A percentile compares a stretch with the other conserved stretches of the same genome.
phyloP scores from a whole-genome alignment of 2,329 filamentous ascomycete genomes.

The Pseudogymnoascus sp. region DNA sequence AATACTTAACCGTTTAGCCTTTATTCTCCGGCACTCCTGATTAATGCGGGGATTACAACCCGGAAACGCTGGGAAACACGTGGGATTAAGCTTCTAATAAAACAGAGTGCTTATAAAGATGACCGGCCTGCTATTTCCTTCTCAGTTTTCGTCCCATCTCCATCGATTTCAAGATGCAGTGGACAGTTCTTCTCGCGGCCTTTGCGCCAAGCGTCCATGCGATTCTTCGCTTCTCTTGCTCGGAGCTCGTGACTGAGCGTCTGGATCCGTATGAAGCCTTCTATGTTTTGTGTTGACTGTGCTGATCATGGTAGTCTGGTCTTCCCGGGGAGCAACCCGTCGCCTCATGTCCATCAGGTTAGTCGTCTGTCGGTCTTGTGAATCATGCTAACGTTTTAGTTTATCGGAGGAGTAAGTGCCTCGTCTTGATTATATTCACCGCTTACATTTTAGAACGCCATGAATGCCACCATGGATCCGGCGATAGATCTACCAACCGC shows the following conservation, averaged over 20 bases:
- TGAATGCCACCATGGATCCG: slow-evolving; percentile 34
- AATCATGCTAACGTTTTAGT: not conserved
- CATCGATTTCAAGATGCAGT: slow-evolving; percentile 11
- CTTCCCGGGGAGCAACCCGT: slow-evolving; percentile 13
- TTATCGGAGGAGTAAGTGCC: not conserved
- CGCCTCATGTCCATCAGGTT: slow-evolving; percentile 19
- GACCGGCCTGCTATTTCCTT: not conserved
- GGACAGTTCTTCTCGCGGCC: slow-evolving; percentile 10
- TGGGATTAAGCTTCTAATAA: not conserved
- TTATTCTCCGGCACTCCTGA: not conserved
- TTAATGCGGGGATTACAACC: not conserved
- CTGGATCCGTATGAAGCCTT: slow-evolving; percentile 14
- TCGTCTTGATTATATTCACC: not conserved
- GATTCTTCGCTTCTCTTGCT: slow-evolving; percentile 17
- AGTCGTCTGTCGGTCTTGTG: slow-evolving; percentile 7
- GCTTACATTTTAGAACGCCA: slow-evolving; percentile 27
- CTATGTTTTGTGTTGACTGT: not conserved
- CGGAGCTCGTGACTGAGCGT: slow-evolving; percentile 18
- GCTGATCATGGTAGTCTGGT: slow-evolving; percentile 12
- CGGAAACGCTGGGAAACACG: not conserved
- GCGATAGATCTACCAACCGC: slow-evolving; percentile 21
- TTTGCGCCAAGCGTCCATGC: slow-evolving; percentile 12
- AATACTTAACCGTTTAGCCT: not conserved
- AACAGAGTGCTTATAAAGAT: not conserved
- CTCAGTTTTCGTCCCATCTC: not conserved